Percentiles rank a stretch among this genome's conserved stretches.
Evolutionary conservation across 1,284 basidiomycete species (phyloP).

Genomic region (Ceratobasidium sp.): DNA sequence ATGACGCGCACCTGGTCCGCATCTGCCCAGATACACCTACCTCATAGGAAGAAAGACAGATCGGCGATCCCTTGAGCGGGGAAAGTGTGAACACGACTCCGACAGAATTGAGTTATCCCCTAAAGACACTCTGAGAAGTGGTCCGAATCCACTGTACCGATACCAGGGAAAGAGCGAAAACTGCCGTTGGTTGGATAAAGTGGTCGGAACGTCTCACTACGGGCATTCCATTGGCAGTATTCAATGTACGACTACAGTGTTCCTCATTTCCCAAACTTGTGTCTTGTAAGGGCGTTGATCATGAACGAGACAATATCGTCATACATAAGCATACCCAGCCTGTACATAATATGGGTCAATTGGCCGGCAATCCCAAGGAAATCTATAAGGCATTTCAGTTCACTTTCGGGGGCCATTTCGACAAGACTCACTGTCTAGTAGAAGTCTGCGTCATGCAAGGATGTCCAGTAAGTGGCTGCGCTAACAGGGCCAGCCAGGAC

Average conservation of each 20-base stretch:
- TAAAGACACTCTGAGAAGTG: too few species aligned
- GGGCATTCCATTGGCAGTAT: too few species aligned
- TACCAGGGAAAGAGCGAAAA: too few species aligned
- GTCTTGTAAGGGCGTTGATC: too few species aligned
- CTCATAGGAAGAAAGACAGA: constrained; percentile 51
- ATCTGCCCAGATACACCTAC: constrained; percentile 56
- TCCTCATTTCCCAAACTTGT: too few species aligned
- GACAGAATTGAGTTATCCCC: constrained; percentile 74
- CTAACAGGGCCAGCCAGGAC: not conserved
- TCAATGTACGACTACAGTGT: too few species aligned
- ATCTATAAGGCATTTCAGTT: not conserved
- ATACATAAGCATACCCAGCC: too few species aligned
- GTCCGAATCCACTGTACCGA: constrained; percentile 52
- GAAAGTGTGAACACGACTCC: constrained; percentile 60
- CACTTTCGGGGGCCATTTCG: not conserved
- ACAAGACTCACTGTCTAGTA: not conserved
- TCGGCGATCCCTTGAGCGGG: constrained; percentile 59
- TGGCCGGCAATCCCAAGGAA: constrained; percentile 55
- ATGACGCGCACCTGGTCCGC: constrained; percentile 57
- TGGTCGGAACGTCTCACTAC: too few species aligned
- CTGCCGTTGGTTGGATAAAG: too few species aligned
- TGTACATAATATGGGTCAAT: constrained; percentile 51
- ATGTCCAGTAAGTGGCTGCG: not conserved
- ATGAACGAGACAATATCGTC: too few species aligned
- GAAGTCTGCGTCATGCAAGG: not conserved